These are phyloP conservation scores for Cenchrus fungigraminus DNA, from an alignment of 176 grass and related monocot genomes.

Conservation along the genomic window DNA sequence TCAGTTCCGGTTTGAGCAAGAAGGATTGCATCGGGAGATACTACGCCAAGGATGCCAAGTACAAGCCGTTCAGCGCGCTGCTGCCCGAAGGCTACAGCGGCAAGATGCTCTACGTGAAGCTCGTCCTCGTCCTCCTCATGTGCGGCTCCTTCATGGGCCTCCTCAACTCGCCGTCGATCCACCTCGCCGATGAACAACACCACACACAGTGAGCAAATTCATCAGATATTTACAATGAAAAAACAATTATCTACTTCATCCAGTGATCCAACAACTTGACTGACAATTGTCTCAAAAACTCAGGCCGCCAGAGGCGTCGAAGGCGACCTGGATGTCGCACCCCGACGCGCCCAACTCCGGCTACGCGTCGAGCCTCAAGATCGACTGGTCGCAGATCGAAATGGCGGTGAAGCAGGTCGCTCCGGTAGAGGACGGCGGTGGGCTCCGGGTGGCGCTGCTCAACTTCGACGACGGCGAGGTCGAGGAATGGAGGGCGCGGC, in stretches of 20 bases:
- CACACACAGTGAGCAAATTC: conserved; percentile 28
- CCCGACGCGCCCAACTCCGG: conserved; percentile 13
- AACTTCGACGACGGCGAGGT: conserved; percentile 55
- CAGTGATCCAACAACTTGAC: not conserved
- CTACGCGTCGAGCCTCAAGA: conserved; percentile 43
- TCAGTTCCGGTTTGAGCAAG: conserved; percentile 38
- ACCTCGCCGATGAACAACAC: conserved; percentile 11
- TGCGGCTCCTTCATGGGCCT: conserved; percentile 65
- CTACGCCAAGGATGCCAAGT: conserved; percentile 43
- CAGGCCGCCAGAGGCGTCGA: conserved; percentile 22
- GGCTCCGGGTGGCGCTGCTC: conserved; percentile 41
- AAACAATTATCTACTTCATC: not conserved
- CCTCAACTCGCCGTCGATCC: conserved; percentile 58
- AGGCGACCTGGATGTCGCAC: conserved; percentile 28
- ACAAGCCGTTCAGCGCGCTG: conserved; percentile 43
- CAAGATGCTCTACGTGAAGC: conserved; percentile 58
- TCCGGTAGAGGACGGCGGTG: not conserved
- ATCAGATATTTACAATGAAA: not conserved
- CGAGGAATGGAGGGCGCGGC: conserved; percentile 18
- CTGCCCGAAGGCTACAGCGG: conserved; percentile 34
- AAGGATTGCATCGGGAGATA: conserved; percentile 42
- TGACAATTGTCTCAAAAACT: not conserved
- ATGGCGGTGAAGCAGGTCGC: conserved; percentile 10
- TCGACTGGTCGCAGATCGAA: conserved; percentile 51
- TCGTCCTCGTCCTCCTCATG: conserved; percentile 57